Conservation (phyloP, 805 yeast species). For the Millerozyma acaciae region DNA sequence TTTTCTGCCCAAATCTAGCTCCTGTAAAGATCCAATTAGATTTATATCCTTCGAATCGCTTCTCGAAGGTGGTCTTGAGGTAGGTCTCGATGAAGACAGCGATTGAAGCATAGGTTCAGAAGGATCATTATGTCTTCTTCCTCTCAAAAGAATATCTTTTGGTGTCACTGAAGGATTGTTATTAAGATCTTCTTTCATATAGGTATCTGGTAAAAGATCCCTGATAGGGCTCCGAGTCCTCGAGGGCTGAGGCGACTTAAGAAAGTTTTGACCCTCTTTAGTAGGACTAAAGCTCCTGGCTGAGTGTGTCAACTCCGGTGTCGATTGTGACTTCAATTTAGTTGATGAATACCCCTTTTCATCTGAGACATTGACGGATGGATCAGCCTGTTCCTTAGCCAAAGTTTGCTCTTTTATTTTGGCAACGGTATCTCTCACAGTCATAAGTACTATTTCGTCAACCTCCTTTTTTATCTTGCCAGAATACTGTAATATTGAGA, state of each 20-base stretch:
- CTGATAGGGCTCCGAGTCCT: constrained; percentile 24
- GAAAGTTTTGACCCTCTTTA: background rate
- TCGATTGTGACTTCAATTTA: background rate
- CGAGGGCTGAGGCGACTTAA: constrained; percentile 35
- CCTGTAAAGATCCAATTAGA: constrained; percentile 23
- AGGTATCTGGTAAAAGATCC: constrained; percentile 10
- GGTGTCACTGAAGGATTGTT: constrained; percentile 42
- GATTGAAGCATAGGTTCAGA: constrained; percentile 4
- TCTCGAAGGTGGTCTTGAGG: constrained; percentile 9
- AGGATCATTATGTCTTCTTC: constrained; percentile 10
- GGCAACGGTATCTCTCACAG: constrained; percentile 60
- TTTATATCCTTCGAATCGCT: constrained; percentile 16
- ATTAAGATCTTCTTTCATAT: constrained; percentile 12
- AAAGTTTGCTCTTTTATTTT: constrained; percentile 43
- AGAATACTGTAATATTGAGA: constrained; percentile 70
- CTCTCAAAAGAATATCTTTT: constrained; percentile 35
- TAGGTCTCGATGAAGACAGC: constrained; percentile 3
- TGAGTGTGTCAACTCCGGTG: background rate
- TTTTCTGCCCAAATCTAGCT: constrained; percentile 22
- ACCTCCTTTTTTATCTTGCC: constrained; percentile 77
- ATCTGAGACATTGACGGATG: background rate
- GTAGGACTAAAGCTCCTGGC: background rate
- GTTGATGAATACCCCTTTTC: background rate
- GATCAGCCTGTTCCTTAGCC: constrained; percentile 9
- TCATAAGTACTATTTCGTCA: constrained; percentile 58